phyloP scores from a whole-genome alignment of 306 rosid species.

The Lagenaria siceraria region DNA sequence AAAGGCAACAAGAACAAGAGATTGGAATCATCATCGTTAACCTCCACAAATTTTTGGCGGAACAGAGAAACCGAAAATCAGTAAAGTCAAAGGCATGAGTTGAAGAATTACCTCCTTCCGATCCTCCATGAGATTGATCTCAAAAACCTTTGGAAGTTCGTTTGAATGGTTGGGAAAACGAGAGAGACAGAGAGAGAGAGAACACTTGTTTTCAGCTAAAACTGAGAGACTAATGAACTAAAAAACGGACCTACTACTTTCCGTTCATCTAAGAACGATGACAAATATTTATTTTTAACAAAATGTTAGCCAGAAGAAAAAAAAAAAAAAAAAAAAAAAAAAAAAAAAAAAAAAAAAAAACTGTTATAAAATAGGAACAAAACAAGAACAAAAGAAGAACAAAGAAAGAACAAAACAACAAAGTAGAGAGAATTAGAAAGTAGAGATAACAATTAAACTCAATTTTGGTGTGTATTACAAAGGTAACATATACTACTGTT shows the following conservation, averaged over 20 bases:
- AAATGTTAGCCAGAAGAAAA: not conserved
- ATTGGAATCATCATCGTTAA: not conserved
- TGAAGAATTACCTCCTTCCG: constrained; percentile 64
- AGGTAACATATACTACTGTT: too few species aligned
- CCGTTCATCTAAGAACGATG: not conserved
- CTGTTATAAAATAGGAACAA: too few species aligned
- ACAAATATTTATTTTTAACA: not conserved
- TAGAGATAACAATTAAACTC: too few species aligned
- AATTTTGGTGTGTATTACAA: too few species aligned
- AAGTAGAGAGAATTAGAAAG: too few species aligned
- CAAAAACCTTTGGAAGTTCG: constrained; percentile 16
- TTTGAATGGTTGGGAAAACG: not conserved
- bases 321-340: too few species aligned
- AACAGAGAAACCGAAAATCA: not conserved
- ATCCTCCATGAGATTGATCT: constrained; percentile 53
- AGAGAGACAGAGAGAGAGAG: not conserved
- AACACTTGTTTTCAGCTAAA: not conserved
- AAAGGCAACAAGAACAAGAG: not conserved
- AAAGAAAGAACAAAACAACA: too few species aligned
- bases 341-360: too few species aligned
- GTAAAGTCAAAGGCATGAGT: not conserved
- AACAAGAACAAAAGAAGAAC: too few species aligned
- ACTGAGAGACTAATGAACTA: not conserved
- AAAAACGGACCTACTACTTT: not conserved
- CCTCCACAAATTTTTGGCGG: not conserved